Percentiles rank a stretch among this genome's conserved stretches.
Evolutionary conservation across 106 monocot species (phyloP).

Genomic region (Dendrobium nobile): DNA sequence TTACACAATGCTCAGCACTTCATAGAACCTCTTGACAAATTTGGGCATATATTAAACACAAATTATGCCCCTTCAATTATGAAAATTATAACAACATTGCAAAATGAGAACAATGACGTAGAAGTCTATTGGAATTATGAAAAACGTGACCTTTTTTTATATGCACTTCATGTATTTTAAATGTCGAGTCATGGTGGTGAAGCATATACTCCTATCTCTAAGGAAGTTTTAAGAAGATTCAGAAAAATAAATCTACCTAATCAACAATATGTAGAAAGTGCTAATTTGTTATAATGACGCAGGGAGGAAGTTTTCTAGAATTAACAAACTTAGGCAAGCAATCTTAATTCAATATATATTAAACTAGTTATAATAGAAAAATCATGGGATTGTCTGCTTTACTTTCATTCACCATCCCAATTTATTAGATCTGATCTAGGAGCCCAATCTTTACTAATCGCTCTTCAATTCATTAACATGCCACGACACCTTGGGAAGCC

Average conservation of each 20-base stretch:
- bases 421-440: conserved; percentile 55
- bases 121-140: not conserved
- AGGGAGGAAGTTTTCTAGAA: too few relatives aligned
- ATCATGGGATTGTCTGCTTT: not conserved
- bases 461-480: conserved; percentile 85
- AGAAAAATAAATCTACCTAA: too few relatives aligned
- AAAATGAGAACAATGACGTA: not conserved
- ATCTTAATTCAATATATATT: not conserved
- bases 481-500: conserved; percentile 87
- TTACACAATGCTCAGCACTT: not conserved
- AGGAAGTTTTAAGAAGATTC: too few relatives aligned
- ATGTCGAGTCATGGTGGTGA: too few relatives aligned
- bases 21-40: not conserved
- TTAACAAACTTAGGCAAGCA: not conserved
- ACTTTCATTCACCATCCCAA: conserved; percentile 57
- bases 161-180: too few relatives aligned
- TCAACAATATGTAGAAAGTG: too few relatives aligned
- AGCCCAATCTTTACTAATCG: conserved; percentile 52
- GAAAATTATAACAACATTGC: not conserved
- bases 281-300: too few relatives aligned
- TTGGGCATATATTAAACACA: not conserved
- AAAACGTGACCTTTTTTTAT: not conserved
- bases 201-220: too few relatives aligned
- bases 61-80: not conserved
- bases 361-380: not conserved